These are phyloP conservation scores for Phyllosticta ampelicida DNA, from an alignment of 2,329 filamentous ascomycete species.

Conservation along the genomic window DNA sequence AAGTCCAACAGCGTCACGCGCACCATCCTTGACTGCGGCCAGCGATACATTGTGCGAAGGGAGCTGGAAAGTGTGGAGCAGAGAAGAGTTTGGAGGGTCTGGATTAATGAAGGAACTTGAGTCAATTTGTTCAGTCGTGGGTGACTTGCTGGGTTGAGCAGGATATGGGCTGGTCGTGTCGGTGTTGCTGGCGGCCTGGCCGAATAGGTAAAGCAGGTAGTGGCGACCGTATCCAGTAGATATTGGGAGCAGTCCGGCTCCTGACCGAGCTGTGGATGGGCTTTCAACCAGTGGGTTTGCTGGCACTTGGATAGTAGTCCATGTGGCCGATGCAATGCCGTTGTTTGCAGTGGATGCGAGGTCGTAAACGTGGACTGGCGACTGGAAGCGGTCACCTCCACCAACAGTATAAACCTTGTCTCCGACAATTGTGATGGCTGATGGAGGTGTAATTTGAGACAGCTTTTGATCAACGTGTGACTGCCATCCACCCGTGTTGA, in stretches of 20 bases:
- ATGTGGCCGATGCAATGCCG: slow-evolving; percentile 17
- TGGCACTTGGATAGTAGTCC: slow-evolving; percentile 32
- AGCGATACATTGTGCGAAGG: slow-evolving; percentile 30
- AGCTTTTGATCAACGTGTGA: slow-evolving; percentile 18
- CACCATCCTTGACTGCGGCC: slow-evolving; percentile 35
- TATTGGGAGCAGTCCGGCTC: slow-evolving; percentile 27
- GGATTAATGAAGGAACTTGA: slow-evolving; percentile 5
- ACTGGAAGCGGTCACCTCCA: slow-evolving; percentile 22
- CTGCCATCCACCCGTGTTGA: slow-evolving; percentile 20
- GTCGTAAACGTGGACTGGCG: slow-evolving; percentile 14
- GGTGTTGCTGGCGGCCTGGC: slow-evolving; percentile 16
- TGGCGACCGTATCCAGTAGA: slow-evolving; percentile 35
- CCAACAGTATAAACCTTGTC: slow-evolving; percentile 31
- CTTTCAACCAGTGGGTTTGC: slow-evolving; percentile 35
- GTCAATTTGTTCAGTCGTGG: neutral
- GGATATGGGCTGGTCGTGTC: neutral
- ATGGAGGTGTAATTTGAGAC: slow-evolving; percentile 19
- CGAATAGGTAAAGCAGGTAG: slow-evolving; percentile 35
- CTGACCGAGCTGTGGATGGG: slow-evolving; percentile 28
- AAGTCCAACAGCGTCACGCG: slow-evolving; percentile 30
- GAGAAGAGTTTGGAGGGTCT: neutral
- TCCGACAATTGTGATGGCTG: slow-evolving; percentile 27
- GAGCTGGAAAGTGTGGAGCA: slow-evolving; percentile 35
- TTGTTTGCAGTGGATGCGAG: slow-evolving; percentile 13
- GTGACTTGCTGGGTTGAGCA: slow-evolving; percentile 15